Evolutionary conservation across 768 basidiomycete genomes (phyloP).

Genomic region (Calocybe indica): DNA sequence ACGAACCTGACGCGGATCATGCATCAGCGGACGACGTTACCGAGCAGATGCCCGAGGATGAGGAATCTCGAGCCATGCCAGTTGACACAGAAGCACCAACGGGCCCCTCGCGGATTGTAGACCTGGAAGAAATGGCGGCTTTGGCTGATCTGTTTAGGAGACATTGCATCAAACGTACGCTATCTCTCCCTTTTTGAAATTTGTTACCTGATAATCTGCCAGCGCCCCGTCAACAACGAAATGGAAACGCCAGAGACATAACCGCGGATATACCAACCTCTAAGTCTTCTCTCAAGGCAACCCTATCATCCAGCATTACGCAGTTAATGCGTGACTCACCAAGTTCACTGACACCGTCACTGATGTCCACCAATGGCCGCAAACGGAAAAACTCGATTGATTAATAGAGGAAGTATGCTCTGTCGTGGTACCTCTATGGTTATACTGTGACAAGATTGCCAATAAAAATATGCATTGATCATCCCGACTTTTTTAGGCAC

Average conservation of each 20-base stretch:
- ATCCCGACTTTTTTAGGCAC: too few relatives aligned
- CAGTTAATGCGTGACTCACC: neutral
- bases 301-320: neutral
- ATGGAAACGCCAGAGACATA: too few relatives aligned
- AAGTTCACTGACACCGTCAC: conserved; percentile 8
- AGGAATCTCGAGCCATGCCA: conserved; percentile 8
- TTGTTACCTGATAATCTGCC: too few relatives aligned
- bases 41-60: conserved; percentile 38
- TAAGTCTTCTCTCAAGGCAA: neutral
- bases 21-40: conserved; percentile 29
- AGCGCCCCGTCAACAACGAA: too few relatives aligned
- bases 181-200: neutral
- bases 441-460: neutral
- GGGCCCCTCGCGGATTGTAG: conserved; percentile 26
- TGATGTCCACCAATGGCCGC: conserved; percentile 33
- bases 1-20: conserved; percentile 5
- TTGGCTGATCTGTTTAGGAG: conserved; percentile 62
- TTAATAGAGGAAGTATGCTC: conserved; percentile 11
- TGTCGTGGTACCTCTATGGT: too few relatives aligned
- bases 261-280: too few relatives aligned
- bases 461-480: neutral
- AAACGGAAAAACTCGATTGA: conserved; percentile 50
- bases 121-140: conserved; percentile 48
- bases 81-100: conserved; percentile 11
- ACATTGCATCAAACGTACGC: conserved; percentile 37